Base-by-base conservation (phyloP, 495 filamentous ascomycete species). In the Lentithecium fluviatile region DNA sequence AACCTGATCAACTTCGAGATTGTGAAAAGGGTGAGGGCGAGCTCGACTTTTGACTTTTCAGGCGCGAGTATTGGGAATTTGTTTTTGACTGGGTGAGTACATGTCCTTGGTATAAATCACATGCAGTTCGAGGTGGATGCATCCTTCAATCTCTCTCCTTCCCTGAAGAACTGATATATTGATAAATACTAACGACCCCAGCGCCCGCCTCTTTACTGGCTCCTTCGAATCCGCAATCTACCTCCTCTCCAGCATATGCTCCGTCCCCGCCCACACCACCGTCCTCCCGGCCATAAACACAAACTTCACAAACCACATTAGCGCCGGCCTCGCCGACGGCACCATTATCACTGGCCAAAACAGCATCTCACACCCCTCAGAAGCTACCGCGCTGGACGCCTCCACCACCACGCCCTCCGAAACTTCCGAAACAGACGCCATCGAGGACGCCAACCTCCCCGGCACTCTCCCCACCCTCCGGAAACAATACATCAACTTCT, bases 291-390 rank as follows among this genome's bases (percentile, higher is more conserved):
- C 90, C 20, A 90, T 97, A 68, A 93, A 96, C 76, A 88, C 85
- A 51, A 97, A 96, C 72, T 95, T 95, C 74, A 86, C 90, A 2
- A 88, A 95, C 67, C 93, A 97, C 73, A 97, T 97, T 70, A 88
- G 85, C 17, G 94, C 91, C 2, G 88, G 87, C 0, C 78, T 97
- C 0, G 78, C 76, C 43, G 80, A 97, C 71, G 88, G 89, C 6
- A 86, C 83, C 13, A 75, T 84, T n/a, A 94, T 97, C 63, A 86
- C 87, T 0, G 93, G 93, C 0, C 94, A 97, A 68, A 96, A 96
- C 73, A 85, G 85, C 67, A 97, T 97, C 70, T 89, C 85, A 11
- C 94, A 97, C 69, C 93, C 93, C 1, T 84, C 83, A 56, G 80
- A 75, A 29, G 71, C 75, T 0, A 79, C 81, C 0, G 74, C 76